Evolutionary conservation across 441 rosid genomes (phyloP), one percentile per base, ranked within the genome.

Genomic region (Bruguiera hainesii): DNA sequence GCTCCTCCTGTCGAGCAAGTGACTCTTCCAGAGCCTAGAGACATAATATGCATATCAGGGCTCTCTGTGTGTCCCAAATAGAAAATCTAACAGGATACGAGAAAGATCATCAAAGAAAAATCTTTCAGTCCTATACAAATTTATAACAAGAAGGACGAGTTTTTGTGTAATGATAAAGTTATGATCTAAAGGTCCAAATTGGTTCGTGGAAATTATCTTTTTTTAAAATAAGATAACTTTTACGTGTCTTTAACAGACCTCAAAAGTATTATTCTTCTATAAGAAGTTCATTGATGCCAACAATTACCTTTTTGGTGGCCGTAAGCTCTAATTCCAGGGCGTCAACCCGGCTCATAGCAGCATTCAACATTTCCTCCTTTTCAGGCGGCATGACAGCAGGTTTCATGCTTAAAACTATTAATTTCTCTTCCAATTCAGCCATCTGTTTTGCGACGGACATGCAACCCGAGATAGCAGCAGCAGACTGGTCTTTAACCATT

Each of bases 401-500:
- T 72, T 78, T 84, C 26, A 21, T 46, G 69, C 78, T 84, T 70
- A 89, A 75, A 67, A 75, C 74, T 31, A 31, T 67, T 51, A 89
- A 81, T 68, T 76, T 86, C 56, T 87, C 91, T 80, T 90, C 98
- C 80, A 93, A 65, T 71, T 89, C 94, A 52, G 87, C 85, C 96
- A 93, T 83, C 67, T 88, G 85, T 65, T 84, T 87, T 77, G 87
- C 71, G 46, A 86, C 78, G 3, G 83, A 73, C 78, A 86, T 65
- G 79, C 77, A 86, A 6, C 73, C 67, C 13, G 91, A 79, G 75
- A 82, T 67, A 16, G 80, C 62, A 0, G 84, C 73, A 5, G 66
- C 61, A 25, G 75, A 48, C 65, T 73, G 71, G 55, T 73, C 71
- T 69, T 79, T 80, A 59, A 70, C 61, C 53, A 66, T 64, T 7